These are phyloP conservation scores for Drechslera avenae DNA, from an alignment of 2,329 filamentous ascomycete species.

Conservation along the genomic window DNA sequence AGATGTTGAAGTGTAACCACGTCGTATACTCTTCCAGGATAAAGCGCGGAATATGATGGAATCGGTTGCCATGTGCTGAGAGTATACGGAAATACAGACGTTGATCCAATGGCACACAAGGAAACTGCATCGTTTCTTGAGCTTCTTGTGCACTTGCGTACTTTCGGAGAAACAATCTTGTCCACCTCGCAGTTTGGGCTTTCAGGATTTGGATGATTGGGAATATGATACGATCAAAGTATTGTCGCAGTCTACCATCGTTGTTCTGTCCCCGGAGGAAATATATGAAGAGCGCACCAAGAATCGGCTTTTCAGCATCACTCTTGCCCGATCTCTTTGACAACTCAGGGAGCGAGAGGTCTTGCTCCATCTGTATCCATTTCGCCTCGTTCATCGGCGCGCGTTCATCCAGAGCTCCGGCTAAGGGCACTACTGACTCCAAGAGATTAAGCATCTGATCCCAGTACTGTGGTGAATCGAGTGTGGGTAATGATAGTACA, in stretches of 20 bases:
- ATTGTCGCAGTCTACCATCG: slow-evolving; percentile 5
- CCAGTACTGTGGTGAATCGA: background rate
- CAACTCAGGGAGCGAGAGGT: slow-evolving; percentile 14
- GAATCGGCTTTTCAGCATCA: slow-evolving; percentile 16
- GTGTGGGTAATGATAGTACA: slow-evolving; percentile 37
- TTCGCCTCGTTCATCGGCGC: slow-evolving; percentile 33
- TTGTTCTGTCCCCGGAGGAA: background rate
- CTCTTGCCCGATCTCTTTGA: background rate
- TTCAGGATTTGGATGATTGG: slow-evolving; percentile 21
- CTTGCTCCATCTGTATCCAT: slow-evolving; percentile 37
- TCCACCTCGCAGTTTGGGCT: slow-evolving; percentile 29
- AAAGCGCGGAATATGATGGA: slow-evolving; percentile 19
- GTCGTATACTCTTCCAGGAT: slow-evolving; percentile 32
- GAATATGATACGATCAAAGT: slow-evolving; percentile 28
- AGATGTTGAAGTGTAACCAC: slow-evolving; percentile 27
- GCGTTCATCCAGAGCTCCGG: slow-evolving; percentile 46
- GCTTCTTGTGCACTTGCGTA: slow-evolving; percentile 14
- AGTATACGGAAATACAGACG: slow-evolving; percentile 12
- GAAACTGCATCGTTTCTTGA: slow-evolving; percentile 11
- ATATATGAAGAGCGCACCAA: slow-evolving; percentile 7
- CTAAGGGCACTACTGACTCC: slow-evolving; percentile 39
- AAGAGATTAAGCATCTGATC: slow-evolving; percentile 32
- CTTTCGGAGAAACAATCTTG: slow-evolving; percentile 31
- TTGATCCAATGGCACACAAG: slow-evolving; percentile 17
- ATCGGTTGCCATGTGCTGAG: background rate